A percentile compares a stretch with the other conserved stretches of the same genome.
Evolutionary conservation across 2,329 filamentous ascomycete species (phyloP).

Genomic region (Chaetothyriales sp.): DNA sequence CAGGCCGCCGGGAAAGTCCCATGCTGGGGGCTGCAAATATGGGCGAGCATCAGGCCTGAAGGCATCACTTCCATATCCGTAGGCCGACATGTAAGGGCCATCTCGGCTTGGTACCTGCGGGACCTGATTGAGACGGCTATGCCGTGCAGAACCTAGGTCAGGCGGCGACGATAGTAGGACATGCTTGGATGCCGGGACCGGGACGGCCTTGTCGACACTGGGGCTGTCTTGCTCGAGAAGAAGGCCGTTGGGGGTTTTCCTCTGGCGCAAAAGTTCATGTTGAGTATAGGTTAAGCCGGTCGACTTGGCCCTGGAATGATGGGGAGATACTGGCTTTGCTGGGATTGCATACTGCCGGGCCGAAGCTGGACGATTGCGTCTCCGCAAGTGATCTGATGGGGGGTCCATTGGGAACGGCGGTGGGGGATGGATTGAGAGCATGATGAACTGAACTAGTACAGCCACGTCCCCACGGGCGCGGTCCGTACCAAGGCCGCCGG

Average conservation of each 20-base stretch:
- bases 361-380: not conserved
- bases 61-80: not conserved
- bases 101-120: not conserved
- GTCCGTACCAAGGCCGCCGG: not conserved
- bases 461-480: not conserved
- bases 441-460: constrained; percentile 3
- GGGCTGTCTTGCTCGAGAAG: constrained; percentile 80
- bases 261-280: constrained; percentile 55
- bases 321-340: not conserved
- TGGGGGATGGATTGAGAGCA: constrained; percentile 10
- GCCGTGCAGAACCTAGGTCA: not conserved
- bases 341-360: not conserved
- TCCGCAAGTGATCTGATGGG: not conserved
- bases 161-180: constrained; percentile 55
- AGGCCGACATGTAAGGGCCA: not conserved
- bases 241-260: constrained; percentile 91
- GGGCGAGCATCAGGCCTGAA: not conserved
- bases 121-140: not conserved
- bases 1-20: constrained; percentile 30
- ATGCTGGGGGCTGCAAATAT: constrained; percentile 11
- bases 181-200: constrained; percentile 69
- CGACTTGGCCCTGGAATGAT: not conserved
- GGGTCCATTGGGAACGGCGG: constrained; percentile 7
- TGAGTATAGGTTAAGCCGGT: constrained; percentile 27
- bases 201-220: constrained; percentile 55